Base-by-base conservation (phyloP, 164 flowering plant genomes). In the Vitis labrusca region DNA sequence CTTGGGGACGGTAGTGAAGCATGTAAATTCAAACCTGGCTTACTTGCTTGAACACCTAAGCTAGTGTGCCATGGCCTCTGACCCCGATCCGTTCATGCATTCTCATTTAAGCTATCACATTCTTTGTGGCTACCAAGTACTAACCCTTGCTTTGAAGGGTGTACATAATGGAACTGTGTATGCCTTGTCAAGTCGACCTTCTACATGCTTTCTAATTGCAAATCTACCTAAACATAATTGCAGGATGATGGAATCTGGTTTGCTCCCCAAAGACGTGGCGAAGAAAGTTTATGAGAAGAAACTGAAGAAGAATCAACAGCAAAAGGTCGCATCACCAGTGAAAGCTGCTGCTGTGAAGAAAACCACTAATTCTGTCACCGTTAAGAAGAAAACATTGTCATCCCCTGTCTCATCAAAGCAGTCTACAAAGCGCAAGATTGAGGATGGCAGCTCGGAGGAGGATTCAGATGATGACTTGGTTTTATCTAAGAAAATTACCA, bases 201-300 rank as follows among this genome's bases (percentile, higher is more conserved):
- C 44, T 6, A 37, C 44, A 37, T 37, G 44, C 27, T 37, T 37
- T 5, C 2, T 6, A 37, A 37, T 37, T 3, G 44, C 44, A 37
- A 37, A 37, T 37, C 44, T 37, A 37, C 44, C 7, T 37, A 37
- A 37, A 53, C 53, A 55, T 19, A 52, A 27, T 67, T 79, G 60
- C 85, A 94, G 96, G 96, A 84, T 94, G 97, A 90, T 92, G 98
- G 98, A 94, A 71, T 80, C 79, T 60, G 97, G 97, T 61, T 77
- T 94, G 76, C 88, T 94, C 3, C 76, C 93, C 13, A 58, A 60
- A 61, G 92, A 85, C 2, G 84, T 29, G 68, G 98, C 97, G 19
- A 81, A 69, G 81, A 81, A 87, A 69, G 85, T 89, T 1, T 83
- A 79, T 27, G 87, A 88, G 81, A 87, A 76, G 78, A 90, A 91